Evolutionary conservation across 208 protist species (phyloP).

Genomic region (Leptomonas seymouri): DNA sequence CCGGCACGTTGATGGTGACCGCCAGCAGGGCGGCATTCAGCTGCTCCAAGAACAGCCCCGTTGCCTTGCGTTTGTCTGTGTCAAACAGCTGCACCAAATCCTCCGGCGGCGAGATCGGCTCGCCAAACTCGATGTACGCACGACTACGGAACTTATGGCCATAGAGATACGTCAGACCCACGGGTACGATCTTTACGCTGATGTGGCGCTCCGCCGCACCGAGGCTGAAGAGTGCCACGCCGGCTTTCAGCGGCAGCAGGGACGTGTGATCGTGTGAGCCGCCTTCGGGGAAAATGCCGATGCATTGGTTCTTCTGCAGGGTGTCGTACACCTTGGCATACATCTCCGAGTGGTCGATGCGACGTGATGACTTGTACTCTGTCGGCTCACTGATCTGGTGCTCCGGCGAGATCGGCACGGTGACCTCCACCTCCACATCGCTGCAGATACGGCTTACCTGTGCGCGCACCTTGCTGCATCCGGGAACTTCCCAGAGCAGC

Average conservation of each 20-base stretch:
- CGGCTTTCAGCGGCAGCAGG: conserved; percentile 95
- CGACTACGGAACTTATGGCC: conserved; percentile 93
- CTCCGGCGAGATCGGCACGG: conserved; percentile 66
- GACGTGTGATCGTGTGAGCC: conserved; percentile 95
- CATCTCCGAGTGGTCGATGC: conserved; percentile 93
- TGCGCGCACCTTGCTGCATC: conserved; percentile 52
- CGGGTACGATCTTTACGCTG: conserved; percentile 86
- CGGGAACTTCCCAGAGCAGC: conserved; percentile 58
- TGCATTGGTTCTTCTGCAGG: conserved; percentile 77
- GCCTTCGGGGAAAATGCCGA: conserved; percentile 97
- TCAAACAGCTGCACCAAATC: conserved; percentile 75
- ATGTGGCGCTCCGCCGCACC: conserved; percentile 86
- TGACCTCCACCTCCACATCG: conserved; percentile 79
- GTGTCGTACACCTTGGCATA: conserved; percentile 92
- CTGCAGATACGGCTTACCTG: conserved; percentile 69
- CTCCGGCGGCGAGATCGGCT: conserved; percentile 74
- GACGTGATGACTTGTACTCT: conserved; percentile 74
- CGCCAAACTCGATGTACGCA: conserved; percentile 89
- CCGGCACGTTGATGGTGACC: conserved; percentile 92
- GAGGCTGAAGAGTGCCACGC: conserved; percentile 94
- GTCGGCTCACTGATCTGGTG: conserved; percentile 44
- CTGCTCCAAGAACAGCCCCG: conserved; percentile 76
- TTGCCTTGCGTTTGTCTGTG: conserved; percentile 84
- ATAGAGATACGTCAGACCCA: conserved; percentile 93
- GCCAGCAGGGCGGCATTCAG: conserved; percentile 77